A percentile compares a stretch with the other conserved stretches of the same genome.
Evolutionary conservation across 2,329 filamentous ascomycete species (phyloP).

Genomic region (Trichophaea hybrida): DNA sequence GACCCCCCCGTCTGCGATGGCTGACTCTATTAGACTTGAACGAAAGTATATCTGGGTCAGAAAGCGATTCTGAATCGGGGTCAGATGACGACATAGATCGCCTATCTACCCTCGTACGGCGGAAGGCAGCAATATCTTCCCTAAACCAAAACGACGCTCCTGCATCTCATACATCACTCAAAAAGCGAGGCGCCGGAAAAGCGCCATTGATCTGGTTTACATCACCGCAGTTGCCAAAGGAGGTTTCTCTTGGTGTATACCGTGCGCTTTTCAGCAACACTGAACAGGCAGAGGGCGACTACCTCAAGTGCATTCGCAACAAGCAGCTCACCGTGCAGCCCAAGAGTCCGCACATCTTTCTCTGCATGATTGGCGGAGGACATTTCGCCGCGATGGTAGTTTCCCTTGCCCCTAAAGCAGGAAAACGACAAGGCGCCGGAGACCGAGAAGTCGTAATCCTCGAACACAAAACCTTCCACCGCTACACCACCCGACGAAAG

Average conservation of each 20-base stretch:
- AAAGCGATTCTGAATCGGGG: slow-evolving; percentile 38
- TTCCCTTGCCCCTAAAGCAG: slow-evolving; percentile 64
- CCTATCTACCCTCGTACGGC: slow-evolving; percentile 30
- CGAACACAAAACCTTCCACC: slow-evolving; percentile 93
- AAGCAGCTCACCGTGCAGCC: slow-evolving; percentile 55
- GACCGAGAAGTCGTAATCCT: slow-evolving; percentile 77
- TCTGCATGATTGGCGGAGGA: slow-evolving; percentile 97
- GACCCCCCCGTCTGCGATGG: background rate
- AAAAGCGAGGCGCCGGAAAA: slow-evolving; percentile 43
- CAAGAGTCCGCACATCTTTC: slow-evolving; percentile 54
- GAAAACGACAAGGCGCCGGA: slow-evolving; percentile 53
- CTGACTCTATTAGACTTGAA: slow-evolving; percentile 48
- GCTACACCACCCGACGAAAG: slow-evolving; percentile 90
- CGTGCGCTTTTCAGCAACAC: slow-evolving; percentile 59
- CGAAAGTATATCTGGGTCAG: slow-evolving; percentile 73
- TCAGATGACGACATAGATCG: slow-evolving; percentile 51
- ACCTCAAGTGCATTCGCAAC: slow-evolving; percentile 54
- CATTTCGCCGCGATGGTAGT: slow-evolving; percentile 97
- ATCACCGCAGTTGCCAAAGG: slow-evolving; percentile 57
- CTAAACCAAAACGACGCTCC: slow-evolving; percentile 28
- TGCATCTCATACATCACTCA: slow-evolving; percentile 15
- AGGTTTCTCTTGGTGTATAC: slow-evolving; percentile 75
- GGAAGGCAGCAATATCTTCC: slow-evolving; percentile 48
- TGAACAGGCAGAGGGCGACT: slow-evolving; percentile 49
- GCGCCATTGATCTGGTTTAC: slow-evolving; percentile 74